phyloP scores from a whole-genome alignment of 1,284 basidiomycete species.

The Rhizopogon parksii region DNA sequence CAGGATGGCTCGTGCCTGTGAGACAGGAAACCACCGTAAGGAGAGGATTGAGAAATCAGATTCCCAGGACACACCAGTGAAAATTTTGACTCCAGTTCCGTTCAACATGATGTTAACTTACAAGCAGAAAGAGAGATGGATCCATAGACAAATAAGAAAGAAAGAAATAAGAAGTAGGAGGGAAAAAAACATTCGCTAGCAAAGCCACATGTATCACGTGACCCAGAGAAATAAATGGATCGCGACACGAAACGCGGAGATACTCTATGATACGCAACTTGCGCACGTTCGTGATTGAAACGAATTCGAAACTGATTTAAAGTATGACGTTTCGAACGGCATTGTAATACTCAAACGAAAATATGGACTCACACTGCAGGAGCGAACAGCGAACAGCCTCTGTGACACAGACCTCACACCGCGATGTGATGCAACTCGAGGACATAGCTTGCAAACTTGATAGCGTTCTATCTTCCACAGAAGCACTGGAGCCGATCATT shows the following conservation, averaged over 20 bases:
- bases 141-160: constrained; percentile 15
- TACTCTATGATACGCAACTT: too few relatives aligned
- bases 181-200: constrained; percentile 5
- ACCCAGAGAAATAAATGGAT: not conserved
- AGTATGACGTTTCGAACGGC: too few relatives aligned
- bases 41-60: not conserved
- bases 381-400: too few relatives aligned
- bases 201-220: not conserved
- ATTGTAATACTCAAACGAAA: too few relatives aligned
- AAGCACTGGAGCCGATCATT: too few relatives aligned
- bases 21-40: constrained; percentile 5
- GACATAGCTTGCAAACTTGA: too few relatives aligned
- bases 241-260: not conserved
- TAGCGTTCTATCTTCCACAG: too few relatives aligned
- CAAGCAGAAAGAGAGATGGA: constrained; percentile 8
- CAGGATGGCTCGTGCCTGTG: constrained; percentile 89
- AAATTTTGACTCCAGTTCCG: constrained; percentile 85
- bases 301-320: too few relatives aligned
- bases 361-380: too few relatives aligned
- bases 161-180: constrained; percentile 16
- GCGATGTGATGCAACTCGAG: too few relatives aligned
- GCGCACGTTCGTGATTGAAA: too few relatives aligned
- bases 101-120: constrained; percentile 50
- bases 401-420: too few relatives aligned
- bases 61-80: constrained; percentile 60